Evolutionary conservation across 257 asterid species (phyloP).

Genomic region (Cruciata laevipes): DNA sequence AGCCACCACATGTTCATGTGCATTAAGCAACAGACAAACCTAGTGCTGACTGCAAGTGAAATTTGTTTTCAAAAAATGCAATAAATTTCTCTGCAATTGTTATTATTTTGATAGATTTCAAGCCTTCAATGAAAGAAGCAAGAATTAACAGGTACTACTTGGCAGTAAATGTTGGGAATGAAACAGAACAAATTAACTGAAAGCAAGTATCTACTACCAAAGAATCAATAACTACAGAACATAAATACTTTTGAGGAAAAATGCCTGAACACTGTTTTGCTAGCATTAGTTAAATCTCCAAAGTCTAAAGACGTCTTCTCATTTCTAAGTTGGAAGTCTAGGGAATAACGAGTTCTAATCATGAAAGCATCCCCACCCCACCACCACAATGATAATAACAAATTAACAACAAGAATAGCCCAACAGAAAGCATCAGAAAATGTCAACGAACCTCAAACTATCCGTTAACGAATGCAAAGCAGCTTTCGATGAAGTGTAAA

Average conservation of each 20-base stretch:
- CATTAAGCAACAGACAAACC: background rate
- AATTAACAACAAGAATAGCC: background rate
- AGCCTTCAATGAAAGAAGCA: background rate
- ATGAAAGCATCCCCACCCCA: background rate
- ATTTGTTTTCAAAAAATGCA: background rate
- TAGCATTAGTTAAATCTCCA: background rate
- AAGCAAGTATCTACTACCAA: background rate
- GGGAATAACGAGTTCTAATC: background rate
- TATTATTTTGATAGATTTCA: background rate
- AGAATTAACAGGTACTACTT: background rate
- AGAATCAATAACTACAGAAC: background rate
- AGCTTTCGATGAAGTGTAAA: slow-evolving; percentile 83
- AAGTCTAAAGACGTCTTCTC: background rate
- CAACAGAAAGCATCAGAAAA: background rate
- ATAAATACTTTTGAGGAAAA: background rate
- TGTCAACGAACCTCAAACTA: slow-evolving; percentile 49
- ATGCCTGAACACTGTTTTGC: background rate
- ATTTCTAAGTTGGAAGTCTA: background rate
- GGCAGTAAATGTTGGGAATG: background rate
- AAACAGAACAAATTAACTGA: background rate
- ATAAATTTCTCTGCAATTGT: background rate
- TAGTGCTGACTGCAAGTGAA: background rate
- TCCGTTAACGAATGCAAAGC: slow-evolving; percentile 78
- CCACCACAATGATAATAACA: background rate
- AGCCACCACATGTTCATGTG: background rate